phyloP scores from a whole-genome alignment of 164 flowering plant genomes.

The Sextonia rubra region DNA sequence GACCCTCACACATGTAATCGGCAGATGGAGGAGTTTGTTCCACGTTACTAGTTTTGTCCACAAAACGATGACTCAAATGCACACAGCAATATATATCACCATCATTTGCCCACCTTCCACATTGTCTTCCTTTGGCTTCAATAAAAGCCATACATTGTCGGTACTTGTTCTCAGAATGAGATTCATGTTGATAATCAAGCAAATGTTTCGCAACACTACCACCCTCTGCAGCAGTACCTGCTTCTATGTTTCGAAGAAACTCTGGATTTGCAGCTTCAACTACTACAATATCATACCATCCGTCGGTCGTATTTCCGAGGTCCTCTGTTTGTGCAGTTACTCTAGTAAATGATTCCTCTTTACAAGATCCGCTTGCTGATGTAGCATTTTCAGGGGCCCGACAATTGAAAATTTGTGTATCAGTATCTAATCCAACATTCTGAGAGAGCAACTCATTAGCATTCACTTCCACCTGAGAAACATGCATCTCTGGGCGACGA shows the following conservation, averaged over 20 bases:
- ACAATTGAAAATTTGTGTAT: constrained; percentile 37
- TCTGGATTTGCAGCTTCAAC: constrained; percentile 48
- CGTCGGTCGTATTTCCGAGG: constrained; percentile 25
- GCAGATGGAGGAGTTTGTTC: constrained; percentile 41
- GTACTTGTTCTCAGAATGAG: constrained; percentile 35
- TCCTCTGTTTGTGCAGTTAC: constrained; percentile 22
- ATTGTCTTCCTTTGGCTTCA: constrained; percentile 92
- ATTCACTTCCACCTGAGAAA: constrained; percentile 32
- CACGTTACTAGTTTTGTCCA: constrained; percentile 34
- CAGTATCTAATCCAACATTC: constrained; percentile 34
- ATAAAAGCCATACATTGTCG: constrained; percentile 81
- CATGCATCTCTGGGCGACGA: constrained; percentile 80
- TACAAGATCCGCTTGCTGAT: constrained; percentile 21
- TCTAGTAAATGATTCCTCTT: constrained; percentile 24
- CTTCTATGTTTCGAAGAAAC: constrained; percentile 24
- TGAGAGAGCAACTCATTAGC: constrained; percentile 18
- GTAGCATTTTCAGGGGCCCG: constrained; percentile 25
- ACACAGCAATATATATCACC: constrained; percentile 93
- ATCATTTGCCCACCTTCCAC: constrained; percentile 93
- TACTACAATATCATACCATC: constrained; percentile 59
- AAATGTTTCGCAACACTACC: constrained; percentile 26
- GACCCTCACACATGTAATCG: constrained; percentile 75
- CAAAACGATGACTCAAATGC: constrained; percentile 67
- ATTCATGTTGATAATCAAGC: constrained; percentile 12
- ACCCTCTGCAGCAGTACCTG: constrained; percentile 32